Evolutionary conservation across 169 alveolate genomes (phyloP).

Genomic region (Blepharisma undulans): DNA sequence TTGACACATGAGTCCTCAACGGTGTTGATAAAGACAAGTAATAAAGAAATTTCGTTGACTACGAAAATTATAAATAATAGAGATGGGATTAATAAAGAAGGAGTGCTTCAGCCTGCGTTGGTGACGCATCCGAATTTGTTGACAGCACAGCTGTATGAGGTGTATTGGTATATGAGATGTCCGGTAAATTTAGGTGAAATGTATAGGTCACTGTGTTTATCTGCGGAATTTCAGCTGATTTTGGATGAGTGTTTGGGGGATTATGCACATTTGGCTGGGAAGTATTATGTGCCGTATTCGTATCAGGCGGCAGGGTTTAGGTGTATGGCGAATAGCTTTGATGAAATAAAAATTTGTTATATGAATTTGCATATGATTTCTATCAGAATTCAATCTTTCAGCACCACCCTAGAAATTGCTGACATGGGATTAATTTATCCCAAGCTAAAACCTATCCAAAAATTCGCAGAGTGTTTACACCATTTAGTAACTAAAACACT

Average conservation of each 20-base stretch:
- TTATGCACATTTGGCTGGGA: not conserved
- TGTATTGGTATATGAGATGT: not conserved
- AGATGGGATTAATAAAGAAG: not conserved
- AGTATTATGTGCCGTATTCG: not conserved
- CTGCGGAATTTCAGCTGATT: conserved; percentile 17
- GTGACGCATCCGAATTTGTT: not conserved
- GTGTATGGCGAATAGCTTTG: not conserved
- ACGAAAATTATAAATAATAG: not conserved
- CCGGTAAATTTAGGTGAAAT: not conserved
- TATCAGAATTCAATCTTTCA: not conserved
- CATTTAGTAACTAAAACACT: conserved; percentile 25
- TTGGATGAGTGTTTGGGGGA: not conserved
- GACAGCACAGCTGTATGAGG: not conserved
- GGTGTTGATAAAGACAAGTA: not conserved
- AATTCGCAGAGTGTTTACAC: conserved; percentile 3
- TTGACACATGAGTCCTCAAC: not conserved
- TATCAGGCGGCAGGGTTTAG: not conserved
- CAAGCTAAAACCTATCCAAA: not conserved
- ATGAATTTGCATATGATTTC: not conserved
- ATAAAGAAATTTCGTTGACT: not conserved
- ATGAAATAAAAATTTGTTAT: conserved; percentile 23
- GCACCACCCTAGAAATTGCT: not conserved
- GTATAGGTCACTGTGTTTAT: not conserved
- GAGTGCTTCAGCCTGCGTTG: not conserved
- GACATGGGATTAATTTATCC: not conserved